These are phyloP conservation scores for Picochlorum sp. DNA, from an alignment of 139 green algal species.

Conservation along the genomic window DNA sequence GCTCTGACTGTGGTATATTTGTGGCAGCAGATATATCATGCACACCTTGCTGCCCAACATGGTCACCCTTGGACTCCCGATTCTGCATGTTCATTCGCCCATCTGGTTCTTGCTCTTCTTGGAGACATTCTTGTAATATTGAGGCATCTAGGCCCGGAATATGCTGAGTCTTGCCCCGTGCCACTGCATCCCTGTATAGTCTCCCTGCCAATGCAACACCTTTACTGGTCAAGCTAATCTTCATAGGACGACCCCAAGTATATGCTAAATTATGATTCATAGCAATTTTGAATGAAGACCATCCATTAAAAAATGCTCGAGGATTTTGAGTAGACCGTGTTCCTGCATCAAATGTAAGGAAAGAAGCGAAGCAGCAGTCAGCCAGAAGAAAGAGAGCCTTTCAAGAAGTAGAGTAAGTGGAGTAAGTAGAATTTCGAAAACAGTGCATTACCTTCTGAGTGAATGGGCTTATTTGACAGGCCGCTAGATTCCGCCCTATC, in stretches of 20 bases:
- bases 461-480: slow-evolving; percentile 30
- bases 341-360: background rate
- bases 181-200: slow-evolving; percentile 40
- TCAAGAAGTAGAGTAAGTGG: no score
- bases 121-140: no score
- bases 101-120: no score
- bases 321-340: background rate
- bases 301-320: slow-evolving; percentile 10
- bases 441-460: slow-evolving; percentile 5
- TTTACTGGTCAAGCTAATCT: slow-evolving; percentile 11
- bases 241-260: slow-evolving; percentile 13
- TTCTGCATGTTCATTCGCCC: no score
- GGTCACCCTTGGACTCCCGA: no score
- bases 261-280: slow-evolving; percentile 7
- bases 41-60: no score
- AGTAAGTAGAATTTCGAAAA: no score
- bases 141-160: background rate
- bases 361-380: no score
- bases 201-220: slow-evolving; percentile 31
- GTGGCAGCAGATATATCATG: no score
- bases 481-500: slow-evolving; percentile 33
- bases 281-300: slow-evolving; percentile 11
- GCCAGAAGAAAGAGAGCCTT: no score
- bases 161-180: slow-evolving; percentile 4
- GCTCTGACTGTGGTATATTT: no score